Conservation (phyloP, 441 rosid species). For the Syzygium malaccense region DNA sequence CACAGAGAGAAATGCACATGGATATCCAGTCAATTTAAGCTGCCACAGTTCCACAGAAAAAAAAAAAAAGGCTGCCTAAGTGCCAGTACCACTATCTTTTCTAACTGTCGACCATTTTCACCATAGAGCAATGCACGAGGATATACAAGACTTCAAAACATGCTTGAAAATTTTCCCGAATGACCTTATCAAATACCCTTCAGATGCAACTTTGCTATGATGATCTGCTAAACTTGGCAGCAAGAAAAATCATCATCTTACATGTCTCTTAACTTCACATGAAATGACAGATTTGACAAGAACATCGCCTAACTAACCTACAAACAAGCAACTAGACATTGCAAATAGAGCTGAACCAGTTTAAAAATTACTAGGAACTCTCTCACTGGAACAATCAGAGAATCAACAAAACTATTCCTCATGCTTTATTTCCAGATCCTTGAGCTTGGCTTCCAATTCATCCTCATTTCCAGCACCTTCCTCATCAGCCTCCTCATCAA, state of each 20-base stretch:
- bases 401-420: constrained; percentile 17
- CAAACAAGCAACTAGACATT: neutral
- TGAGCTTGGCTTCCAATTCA: constrained; percentile 63
- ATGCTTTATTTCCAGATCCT: constrained; percentile 52
- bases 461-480: constrained; percentile 39
- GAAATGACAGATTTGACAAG: neutral
- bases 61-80: neutral
- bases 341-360: neutral
- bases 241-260: neutral
- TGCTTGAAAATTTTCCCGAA: neutral
- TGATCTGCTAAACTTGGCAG: neutral
- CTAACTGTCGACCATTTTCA: neutral
- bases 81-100: neutral
- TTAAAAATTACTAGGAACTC: neutral
- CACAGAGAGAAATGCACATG: neutral
- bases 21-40: neutral
- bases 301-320: neutral
- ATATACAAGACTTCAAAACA: neutral
- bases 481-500: constrained; percentile 45
- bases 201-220: neutral
- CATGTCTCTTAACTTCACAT: neutral
- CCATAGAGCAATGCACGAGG: neutral
- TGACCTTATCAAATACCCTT: neutral
- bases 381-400: neutral
- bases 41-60: neutral